phyloP scores from a whole-genome alignment of 2,329 filamentous ascomycete genomes.

The Pezizomycotina sp. region DNA sequence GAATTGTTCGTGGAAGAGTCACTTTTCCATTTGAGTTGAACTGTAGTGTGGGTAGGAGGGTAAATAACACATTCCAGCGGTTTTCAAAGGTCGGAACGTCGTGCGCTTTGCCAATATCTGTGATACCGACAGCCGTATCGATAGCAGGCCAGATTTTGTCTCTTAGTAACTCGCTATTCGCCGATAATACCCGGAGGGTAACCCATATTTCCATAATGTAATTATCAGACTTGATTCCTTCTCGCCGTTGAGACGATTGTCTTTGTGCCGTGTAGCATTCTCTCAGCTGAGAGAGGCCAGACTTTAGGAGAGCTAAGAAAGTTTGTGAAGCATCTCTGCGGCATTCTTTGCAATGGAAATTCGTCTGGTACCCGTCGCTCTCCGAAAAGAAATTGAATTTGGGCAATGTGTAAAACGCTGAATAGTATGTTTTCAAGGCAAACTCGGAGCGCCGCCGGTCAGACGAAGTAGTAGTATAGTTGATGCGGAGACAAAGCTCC shows the following conservation, averaged over 20 bases:
- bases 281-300: too few relatives aligned
- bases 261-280: conserved; percentile 22
- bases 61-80: conserved; percentile 44
- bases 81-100: conserved; percentile 33
- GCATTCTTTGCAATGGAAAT: too few relatives aligned
- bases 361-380: too few relatives aligned
- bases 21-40: conserved; percentile 41
- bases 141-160: conserved; percentile 29
- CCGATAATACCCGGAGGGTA: conserved; percentile 35
- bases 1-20: conserved; percentile 25
- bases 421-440: too few relatives aligned
- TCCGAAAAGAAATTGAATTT: too few relatives aligned
- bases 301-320: too few relatives aligned
- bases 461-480: too few relatives aligned
- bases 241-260: conserved; percentile 15
- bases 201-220: conserved; percentile 33
- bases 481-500: too few relatives aligned
- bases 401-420: too few relatives aligned
- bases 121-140: conserved; percentile 30
- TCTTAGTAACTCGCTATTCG: conserved; percentile 32
- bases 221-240: conserved; percentile 27
- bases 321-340: too few relatives aligned
- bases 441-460: too few relatives aligned
- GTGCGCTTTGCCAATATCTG: conserved; percentile 1
- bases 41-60: conserved; percentile 43